Base-by-base conservation (phyloP, 2,329 filamentous ascomycete species). In the Botrytis elliptica region DNA sequence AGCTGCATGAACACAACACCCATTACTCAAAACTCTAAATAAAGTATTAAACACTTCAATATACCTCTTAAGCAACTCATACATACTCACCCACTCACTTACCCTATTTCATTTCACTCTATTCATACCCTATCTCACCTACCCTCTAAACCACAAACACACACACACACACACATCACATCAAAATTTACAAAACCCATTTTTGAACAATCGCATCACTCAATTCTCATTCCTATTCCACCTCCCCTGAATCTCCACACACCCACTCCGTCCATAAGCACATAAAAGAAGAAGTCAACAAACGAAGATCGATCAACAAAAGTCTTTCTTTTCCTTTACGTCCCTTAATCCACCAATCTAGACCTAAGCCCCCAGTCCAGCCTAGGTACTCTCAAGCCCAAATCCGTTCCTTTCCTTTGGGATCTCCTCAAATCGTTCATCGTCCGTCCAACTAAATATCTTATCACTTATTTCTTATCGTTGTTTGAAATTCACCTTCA, bases 401-500 rank as follows among this genome's bases (percentile, higher is more conserved):
- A 55, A 29, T 36, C 25, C 63, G 20, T 33, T 33, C 65, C 25
- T 38, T 40, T 69, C 12, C 49, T 46, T 44, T 59, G 29, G 40
- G 40, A 59, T 70, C 40, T 44, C 42, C 38, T 69, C 49, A 42
- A 57, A 29, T 36, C 38, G 18, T 52, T 52, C 67, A 44, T 70
- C 52, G 52, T n/a, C 49, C 67, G 67, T 70, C 38, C 67, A 57
- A 69, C 66, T 69, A 14, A 25, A 20, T 22, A 57, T 69, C 52
- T 59, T 60, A 38, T 67, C 44, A 38, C 52, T 70, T 38, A 25
- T 59, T 42, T 33, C 14, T 44, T 77, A 79, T 76, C 74, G 76
- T 77, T 77, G 77, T 67, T 75, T 75, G 76, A 29, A n/a, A 44
- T 76, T 77, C 77, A 80, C 79, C 77, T 78, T 77, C 77, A 75